phyloP scores from a whole-genome alignment of 768 basidiomycete genomes.

The Leccinum subgranulosum region DNA sequence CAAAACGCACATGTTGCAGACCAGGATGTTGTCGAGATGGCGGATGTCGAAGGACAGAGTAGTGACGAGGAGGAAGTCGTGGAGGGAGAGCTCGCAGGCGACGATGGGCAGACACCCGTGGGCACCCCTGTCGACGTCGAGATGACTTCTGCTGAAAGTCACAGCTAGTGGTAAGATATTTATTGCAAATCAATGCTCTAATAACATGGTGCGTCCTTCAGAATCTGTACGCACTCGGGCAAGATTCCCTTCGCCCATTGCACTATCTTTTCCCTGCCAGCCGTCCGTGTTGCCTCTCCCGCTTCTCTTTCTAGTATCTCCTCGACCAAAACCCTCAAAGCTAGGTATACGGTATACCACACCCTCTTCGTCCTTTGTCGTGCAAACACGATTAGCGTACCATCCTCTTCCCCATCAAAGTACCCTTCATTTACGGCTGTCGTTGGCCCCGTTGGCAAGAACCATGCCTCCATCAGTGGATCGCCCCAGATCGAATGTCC shows the following conservation, averaged over 20 bases:
- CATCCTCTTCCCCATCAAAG: conserved; percentile 41
- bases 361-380: conserved; percentile 72
- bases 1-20: conserved; percentile 7
- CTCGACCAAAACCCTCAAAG: conserved; percentile 48
- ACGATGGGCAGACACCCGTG: conserved; percentile 27
- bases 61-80: conserved; percentile 39
- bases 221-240: conserved; percentile 35
- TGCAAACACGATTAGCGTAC: conserved; percentile 49
- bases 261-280: conserved; percentile 21
- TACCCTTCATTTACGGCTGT: conserved; percentile 62
- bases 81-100: conserved; percentile 32
- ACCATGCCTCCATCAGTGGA: conserved; percentile 67
- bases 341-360: conserved; percentile 73
- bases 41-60: conserved; percentile 33
- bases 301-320: conserved; percentile 26
- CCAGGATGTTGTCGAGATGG: conserved; percentile 14
- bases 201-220: conserved; percentile 42
- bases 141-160: conserved; percentile 13
- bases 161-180: conserved; percentile 3
- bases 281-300: conserved; percentile 20
- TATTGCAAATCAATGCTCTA: conserved; percentile 3
- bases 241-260: conserved; percentile 43
- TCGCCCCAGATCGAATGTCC: conserved; percentile 71
- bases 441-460: conserved; percentile 47
- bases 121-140: conserved; percentile 22